Conservation (phyloP, 2,329 filamentous ascomycete genomes). For the Ceratocystis smalleyi region DNA sequence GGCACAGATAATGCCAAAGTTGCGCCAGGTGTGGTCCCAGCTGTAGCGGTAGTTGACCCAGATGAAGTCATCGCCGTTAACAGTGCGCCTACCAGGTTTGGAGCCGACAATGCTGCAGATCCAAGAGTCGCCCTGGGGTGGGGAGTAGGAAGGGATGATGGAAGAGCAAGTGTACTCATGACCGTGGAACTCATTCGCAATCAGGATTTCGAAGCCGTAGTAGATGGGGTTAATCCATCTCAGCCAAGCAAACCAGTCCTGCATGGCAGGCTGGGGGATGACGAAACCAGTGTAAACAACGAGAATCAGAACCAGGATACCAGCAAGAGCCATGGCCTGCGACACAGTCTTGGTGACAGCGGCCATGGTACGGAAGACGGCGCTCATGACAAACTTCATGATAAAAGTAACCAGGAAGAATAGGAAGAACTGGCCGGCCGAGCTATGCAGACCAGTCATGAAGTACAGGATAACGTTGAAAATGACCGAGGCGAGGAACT, state of each 20-base stretch:
- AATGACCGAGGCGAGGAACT: slow-evolving; percentile 33
- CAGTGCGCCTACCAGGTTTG: slow-evolving; percentile 34
- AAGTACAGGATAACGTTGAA: slow-evolving; percentile 48
- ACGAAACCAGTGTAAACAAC: slow-evolving; percentile 46
- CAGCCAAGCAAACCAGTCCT: slow-evolving; percentile 62
- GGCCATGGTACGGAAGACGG: slow-evolving; percentile 59
- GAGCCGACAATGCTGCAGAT: slow-evolving; percentile 41
- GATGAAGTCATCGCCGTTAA: slow-evolving; percentile 49
- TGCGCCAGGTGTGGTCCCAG: slow-evolving; percentile 46
- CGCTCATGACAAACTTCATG: slow-evolving; percentile 56
- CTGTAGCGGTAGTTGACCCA: slow-evolving; percentile 39
- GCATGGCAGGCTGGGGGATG: slow-evolving; percentile 41
- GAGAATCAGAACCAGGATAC: slow-evolving; percentile 42
- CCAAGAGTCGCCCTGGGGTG: slow-evolving; percentile 31
- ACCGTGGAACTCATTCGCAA: slow-evolving; percentile 54
- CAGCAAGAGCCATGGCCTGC: slow-evolving; percentile 38
- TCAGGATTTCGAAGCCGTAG: slow-evolving; percentile 58
- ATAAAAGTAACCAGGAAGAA: slow-evolving; percentile 57
- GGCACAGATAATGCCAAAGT: slow-evolving; percentile 50
- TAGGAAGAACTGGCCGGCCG: slow-evolving; percentile 56
- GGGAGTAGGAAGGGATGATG: slow-evolving; percentile 33
- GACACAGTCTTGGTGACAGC: slow-evolving; percentile 51
- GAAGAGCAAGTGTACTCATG: slow-evolving; percentile 40
- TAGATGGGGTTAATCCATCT: slow-evolving; percentile 58
- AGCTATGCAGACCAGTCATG: slow-evolving; percentile 36